Evolutionary conservation across 1,284 basidiomycete genomes (phyloP).

Genomic region (Cutaneotrichosporon sp.): DNA sequence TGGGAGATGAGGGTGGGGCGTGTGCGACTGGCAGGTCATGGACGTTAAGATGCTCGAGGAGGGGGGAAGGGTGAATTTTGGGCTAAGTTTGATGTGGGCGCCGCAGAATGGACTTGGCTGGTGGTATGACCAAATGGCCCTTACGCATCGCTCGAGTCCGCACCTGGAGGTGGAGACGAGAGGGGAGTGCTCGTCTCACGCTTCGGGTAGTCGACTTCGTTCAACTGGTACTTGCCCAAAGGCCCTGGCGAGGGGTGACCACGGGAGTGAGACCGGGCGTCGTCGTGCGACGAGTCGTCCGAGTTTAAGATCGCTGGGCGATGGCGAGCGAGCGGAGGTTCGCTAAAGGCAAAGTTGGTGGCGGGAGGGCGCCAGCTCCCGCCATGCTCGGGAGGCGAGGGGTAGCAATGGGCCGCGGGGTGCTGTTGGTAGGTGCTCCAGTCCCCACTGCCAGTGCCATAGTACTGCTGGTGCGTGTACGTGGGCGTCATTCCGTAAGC

Average conservation of each 20-base stretch:
- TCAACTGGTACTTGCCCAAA: not conserved
- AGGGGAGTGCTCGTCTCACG: conserved; percentile 5
- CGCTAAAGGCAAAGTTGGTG: not conserved
- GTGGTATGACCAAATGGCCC: not conserved
- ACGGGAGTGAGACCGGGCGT: not conserved
- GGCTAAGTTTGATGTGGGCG: not conserved
- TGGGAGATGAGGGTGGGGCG: not conserved
- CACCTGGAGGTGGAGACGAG: conserved; percentile 1
- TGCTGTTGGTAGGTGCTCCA: conserved; percentile 3
- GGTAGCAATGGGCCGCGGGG: conserved; percentile 3
- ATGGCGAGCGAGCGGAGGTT: not conserved
- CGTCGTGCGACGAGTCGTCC: conserved; percentile 1
- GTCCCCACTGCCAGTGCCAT: not conserved
- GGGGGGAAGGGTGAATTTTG: not conserved
- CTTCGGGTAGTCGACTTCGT: not conserved
- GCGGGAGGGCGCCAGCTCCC: not conserved
- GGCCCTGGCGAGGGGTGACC: not conserved
- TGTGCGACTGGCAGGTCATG: not conserved
- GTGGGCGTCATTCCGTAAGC: not conserved
- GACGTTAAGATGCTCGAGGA: not conserved
- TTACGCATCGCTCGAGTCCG: not conserved
- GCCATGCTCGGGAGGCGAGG: conserved; percentile 1
- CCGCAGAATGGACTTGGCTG: not conserved
- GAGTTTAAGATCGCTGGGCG: not conserved
- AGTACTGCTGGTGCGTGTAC: not conserved